A percentile compares a stretch with the other conserved stretches of the same genome.
Evolutionary conservation across 1,284 basidiomycete species (phyloP).

Genomic region (Chalciporus sp.): DNA sequence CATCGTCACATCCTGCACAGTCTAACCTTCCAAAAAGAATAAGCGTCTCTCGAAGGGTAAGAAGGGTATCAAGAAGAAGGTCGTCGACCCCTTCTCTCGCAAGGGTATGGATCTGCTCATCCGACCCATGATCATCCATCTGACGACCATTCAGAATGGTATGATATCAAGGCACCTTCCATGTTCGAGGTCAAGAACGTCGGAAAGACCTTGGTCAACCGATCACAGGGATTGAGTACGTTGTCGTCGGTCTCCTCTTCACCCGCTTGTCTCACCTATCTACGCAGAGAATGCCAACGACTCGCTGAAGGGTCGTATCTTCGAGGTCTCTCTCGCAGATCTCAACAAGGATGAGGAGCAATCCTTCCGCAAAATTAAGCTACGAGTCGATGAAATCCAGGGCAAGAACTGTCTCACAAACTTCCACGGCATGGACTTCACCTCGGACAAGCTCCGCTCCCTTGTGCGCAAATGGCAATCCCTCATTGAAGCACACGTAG

Average conservation of each 20-base stretch:
- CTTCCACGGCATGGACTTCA: constrained; percentile 99
- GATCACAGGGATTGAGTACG: constrained; percentile 96
- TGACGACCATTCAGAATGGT: constrained; percentile 79
- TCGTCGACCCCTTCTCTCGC: constrained; percentile 99
- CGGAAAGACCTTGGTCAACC: constrained; percentile 99
- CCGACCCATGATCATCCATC: not conserved
- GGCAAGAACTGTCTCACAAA: constrained; percentile 99
- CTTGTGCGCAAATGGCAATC: constrained; percentile 99
- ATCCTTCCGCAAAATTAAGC: constrained; percentile 99
- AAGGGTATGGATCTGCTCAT: constrained; percentile 66
- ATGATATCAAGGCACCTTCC: constrained; percentile 98
- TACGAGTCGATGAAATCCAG: constrained; percentile 96
- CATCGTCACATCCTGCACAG: not conserved
- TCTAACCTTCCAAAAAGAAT: constrained; percentile 59
- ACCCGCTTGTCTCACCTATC: constrained; percentile 17
- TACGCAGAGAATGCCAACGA: constrained; percentile 94
- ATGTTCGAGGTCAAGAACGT: constrained; percentile 97
- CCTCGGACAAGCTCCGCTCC: constrained; percentile 99
- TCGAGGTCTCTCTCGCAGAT: constrained; percentile 97
- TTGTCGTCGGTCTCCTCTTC: constrained; percentile 23
- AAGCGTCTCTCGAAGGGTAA: constrained; percentile 99
- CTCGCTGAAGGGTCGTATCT: constrained; percentile 95
- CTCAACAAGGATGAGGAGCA: constrained; percentile 99
- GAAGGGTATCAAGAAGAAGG: constrained; percentile 99
- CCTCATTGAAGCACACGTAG: constrained; percentile 97